Percentiles rank a stretch among this genome's conserved stretches.
phyloP scores from a whole-genome alignment of 441 rosid genomes.

The Hura crepitans region DNA sequence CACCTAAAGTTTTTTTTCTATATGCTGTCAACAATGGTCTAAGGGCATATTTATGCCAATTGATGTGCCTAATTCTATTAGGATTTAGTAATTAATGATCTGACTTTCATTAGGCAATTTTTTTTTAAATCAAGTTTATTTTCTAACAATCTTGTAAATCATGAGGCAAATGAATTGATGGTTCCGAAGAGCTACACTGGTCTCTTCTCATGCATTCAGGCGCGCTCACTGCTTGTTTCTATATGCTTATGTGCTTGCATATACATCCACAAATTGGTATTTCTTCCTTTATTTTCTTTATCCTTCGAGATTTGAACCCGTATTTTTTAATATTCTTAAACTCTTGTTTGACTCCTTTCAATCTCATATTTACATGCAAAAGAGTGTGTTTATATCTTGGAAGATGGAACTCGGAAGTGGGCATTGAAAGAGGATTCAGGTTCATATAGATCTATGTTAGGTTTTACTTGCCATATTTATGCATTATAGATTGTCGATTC shows the following conservation, averaged over 20 bases:
- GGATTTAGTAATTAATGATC: too few species aligned
- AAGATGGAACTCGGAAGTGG: not conserved
- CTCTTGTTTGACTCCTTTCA: not conserved
- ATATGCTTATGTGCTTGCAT: not conserved
- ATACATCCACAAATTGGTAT: not conserved
- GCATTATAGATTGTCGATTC: not conserved
- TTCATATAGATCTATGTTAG: not conserved
- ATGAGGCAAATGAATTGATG: conserved; percentile 1
- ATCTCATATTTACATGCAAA: not conserved
- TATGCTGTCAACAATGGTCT: too few species aligned
- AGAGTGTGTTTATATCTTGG: not conserved
- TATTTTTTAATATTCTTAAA: not conserved
- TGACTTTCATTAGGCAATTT: too few species aligned
- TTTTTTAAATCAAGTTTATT: too few species aligned
- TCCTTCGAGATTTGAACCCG: not conserved
- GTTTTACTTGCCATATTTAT: not conserved
- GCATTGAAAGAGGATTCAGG: not conserved
- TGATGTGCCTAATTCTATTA: too few species aligned
- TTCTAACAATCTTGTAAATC: not conserved
- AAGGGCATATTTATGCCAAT: too few species aligned
- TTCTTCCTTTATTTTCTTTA: not conserved
- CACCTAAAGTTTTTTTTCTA: too few species aligned
- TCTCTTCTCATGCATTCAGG: not conserved
- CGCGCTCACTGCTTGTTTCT: not conserved
- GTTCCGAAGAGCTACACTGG: not conserved